Evolutionary conservation across 208 protist genomes (phyloP).

Genomic region (Acanthamoeba pearcei): DNA sequence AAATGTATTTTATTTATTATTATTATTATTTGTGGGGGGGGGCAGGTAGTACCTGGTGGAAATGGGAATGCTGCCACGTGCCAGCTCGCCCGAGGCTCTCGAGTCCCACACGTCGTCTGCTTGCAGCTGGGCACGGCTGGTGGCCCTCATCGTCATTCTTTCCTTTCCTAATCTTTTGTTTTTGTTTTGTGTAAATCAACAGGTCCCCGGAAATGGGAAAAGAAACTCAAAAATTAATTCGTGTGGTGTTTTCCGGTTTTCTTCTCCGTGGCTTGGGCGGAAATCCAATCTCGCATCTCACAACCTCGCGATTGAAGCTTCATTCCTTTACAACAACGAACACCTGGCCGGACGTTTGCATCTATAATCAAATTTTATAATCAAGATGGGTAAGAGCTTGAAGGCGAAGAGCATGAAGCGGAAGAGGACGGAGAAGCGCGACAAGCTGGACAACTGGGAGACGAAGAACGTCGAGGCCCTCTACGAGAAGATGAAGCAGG

Average conservation of each 20-base stretch:
- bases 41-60: background rate
- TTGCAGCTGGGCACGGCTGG: slow-evolving; percentile 13
- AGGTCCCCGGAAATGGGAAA: background rate
- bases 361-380: background rate
- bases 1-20: too few relatives aligned
- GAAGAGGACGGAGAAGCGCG: slow-evolving; percentile 63
- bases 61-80: background rate
- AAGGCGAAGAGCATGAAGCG: slow-evolving; percentile 37
- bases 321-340: too few relatives aligned
- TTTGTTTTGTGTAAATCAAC: too few relatives aligned
- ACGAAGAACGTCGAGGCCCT: slow-evolving; percentile 23
- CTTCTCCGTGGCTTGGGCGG: background rate
- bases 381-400: slow-evolving; percentile 38
- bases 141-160: slow-evolving; percentile 49
- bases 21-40: background rate
- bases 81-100: background rate
- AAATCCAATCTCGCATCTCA: background rate
- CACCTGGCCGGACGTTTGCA: background rate
- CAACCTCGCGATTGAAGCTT: background rate
- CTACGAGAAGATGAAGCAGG: slow-evolving; percentile 66
- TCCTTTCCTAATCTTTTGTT: background rate
- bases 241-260: background rate
- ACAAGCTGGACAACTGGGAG: slow-evolving; percentile 58
- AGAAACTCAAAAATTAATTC: background rate
- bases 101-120: slow-evolving; percentile 56